Evolutionary conservation across 257 asterid species (phyloP), one percentile per base, ranked within the genome.

Genomic region (Rhazya stricta): DNA sequence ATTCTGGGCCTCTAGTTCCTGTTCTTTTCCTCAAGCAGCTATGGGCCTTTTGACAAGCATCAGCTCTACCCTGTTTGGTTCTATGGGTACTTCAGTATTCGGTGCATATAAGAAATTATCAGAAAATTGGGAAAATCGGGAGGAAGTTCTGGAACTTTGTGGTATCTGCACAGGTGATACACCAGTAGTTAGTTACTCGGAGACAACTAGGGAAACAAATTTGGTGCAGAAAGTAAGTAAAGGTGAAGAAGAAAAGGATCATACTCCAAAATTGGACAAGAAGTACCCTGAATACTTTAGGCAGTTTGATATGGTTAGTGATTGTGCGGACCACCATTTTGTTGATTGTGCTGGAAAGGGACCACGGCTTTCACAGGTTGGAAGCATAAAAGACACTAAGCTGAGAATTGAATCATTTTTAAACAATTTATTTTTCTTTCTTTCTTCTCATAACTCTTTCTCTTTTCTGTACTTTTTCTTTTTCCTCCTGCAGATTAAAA

Each of bases 321-420:
- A 82, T 82, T 88, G 88, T 83, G 89, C 88, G 3, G 98, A 91
- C 81, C 99, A 95, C 88, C 94, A 95, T 87, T 95, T 89, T 74
- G 85, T 79, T 50, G 82, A 81, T 12, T 81, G 78, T 77, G 71
- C 89, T 58, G 92, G 87, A 76, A 89, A 78, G 81, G 86, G 80
- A 66, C 72, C 74, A 46, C 88, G 84, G 73, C 77, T 85, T 34
- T 74, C 87, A 66, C 97, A 89, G 95, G 98, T 91, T 6, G 37
- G 80, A 71, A 29, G 23, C 45, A 30, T 32, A 21, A 67, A 37
- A 76, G 71, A 69, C 29, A 4, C 25, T 45, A 43, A 9, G 18
- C 12, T 67, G n/a, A 42, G 23, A 15, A 36, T 25, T 4, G 9
- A 42, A 36, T 39, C 10, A 15, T 37, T 2, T 50, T 5, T 39